Evolutionary conservation across 2,329 filamentous ascomycete species (phyloP), one percentile per base, ranked within the genome.

Genomic region (Trichoderma sp.): DNA sequence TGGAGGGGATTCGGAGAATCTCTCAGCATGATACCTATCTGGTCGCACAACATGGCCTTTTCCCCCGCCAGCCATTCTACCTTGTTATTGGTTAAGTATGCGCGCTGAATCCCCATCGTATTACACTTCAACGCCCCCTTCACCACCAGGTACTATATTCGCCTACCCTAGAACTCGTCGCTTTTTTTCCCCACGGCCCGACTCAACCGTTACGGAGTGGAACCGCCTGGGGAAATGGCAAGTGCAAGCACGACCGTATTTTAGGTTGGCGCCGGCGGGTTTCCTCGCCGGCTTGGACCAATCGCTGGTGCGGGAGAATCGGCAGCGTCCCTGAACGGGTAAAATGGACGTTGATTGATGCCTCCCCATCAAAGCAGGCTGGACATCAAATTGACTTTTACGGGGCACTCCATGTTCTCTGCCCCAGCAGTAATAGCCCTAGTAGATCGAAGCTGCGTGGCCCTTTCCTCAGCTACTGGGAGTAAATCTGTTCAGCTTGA

Each of bases 251-350:
- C 21, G 21, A 24, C 21, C 21, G 21, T 24, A 3, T 24, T 24
- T 24, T 24, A 24, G 47, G 57, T 50, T 60, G 57, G 57, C 57
- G 57, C 57, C 57, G 30, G 57, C 44, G 34, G 34, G 34, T 59
- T 39, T 21, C 34, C 26, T 17, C 6, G 17, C 19, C 9, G 17
- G 5, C 21, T 58, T 21, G 43, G 26, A 19, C 57, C 48, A 59
- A 54, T 21, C n/a, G 10, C 51, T 34, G 30, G 9, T 34, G 30
- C 21, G 5, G 3, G 34, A 41, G n/a, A 55, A 24, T 41, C 30
- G 51, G 19, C 30, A 55, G 34, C 34, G 34, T 39, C 34, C 34
- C 3, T n/a, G 26, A n/a, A 51, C 15, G 48, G 21, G n/a, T 44
- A 44, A 39, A 44, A 44, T 44, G 41, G n/a, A 44, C 12, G 15